These are phyloP conservation scores for Penicillium sp. DNA, from an alignment of 2,329 filamentous ascomycete genomes.

Conservation along the genomic window DNA sequence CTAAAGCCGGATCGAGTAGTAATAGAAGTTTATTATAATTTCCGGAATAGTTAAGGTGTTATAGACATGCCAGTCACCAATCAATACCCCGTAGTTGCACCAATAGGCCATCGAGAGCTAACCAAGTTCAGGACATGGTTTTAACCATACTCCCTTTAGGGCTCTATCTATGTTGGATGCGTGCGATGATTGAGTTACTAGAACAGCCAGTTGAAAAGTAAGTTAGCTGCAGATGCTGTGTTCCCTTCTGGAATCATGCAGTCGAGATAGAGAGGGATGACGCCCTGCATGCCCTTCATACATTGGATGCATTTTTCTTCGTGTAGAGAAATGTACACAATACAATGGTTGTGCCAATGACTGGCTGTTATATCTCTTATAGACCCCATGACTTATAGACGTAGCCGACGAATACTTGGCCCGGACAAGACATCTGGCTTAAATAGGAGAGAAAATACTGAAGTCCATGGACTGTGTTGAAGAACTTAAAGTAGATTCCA, in stretches of 20 bases:
- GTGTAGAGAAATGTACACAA: not conserved
- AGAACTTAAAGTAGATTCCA: not conserved
- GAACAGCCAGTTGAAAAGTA: not conserved
- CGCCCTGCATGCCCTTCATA: not conserved
- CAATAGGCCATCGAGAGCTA: no score
- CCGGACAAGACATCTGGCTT: not conserved
- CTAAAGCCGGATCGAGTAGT: no score
- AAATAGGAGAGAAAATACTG: not conserved
- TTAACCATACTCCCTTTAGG: no score
- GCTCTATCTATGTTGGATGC: no score
- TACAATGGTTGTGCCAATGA: not conserved
- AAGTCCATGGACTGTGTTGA: not conserved
- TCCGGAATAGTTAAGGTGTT: no score
- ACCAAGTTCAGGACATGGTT: no score
- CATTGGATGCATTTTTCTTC: not conserved
- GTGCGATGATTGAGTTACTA: no score
- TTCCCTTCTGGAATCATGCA: not conserved
- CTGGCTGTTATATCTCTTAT: not conserved
- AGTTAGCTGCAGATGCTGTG: constrained; percentile 1
- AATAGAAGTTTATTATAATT: no score
- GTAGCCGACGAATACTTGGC: no score
- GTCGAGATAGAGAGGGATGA: not conserved
- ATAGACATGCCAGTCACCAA: no score
- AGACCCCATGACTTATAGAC: not conserved
- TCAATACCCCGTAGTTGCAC: no score